Evolutionary conservation across 805 yeast species (phyloP).

Genomic region (Nakazawaea wickerhamii): DNA sequence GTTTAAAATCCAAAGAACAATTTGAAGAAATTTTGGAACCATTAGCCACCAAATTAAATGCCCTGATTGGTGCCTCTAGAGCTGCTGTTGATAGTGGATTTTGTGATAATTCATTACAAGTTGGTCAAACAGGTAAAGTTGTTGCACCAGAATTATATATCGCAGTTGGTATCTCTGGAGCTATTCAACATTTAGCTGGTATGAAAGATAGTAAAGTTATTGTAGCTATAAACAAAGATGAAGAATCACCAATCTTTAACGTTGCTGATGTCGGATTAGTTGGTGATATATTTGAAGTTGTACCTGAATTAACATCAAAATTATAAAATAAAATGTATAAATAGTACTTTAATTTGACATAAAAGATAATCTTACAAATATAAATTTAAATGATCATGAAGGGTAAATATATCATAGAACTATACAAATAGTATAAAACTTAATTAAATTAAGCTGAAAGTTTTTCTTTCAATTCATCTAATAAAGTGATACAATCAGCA

Average conservation of each 20-base stretch:
- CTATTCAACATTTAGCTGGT: slow-evolving; percentile 97
- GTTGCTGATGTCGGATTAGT: slow-evolving; percentile 86
- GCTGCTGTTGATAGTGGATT: slow-evolving; percentile 97
- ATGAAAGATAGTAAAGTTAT: slow-evolving; percentile 94
- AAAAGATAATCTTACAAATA: neutral
- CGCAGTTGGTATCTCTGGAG: slow-evolving; percentile 94
- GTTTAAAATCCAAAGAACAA: slow-evolving; percentile 82
- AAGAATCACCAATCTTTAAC: slow-evolving; percentile 90
- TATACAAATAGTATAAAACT: neutral
- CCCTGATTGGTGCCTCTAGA: slow-evolving; percentile 96
- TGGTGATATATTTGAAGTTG: slow-evolving; percentile 78
- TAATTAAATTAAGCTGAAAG: slow-evolving; percentile 31
- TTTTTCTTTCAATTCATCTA: slow-evolving; percentile 57
- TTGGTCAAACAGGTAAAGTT: slow-evolving; percentile 97
- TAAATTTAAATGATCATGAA: neutral
- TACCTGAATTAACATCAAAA: slow-evolving; percentile 88
- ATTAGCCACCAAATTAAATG: slow-evolving; percentile 74
- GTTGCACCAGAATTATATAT: slow-evolving; percentile 94
- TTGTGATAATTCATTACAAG: slow-evolving; percentile 93
- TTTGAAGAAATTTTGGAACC: slow-evolving; percentile 77
- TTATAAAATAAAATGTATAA: slow-evolving; percentile 26
- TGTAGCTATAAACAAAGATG: slow-evolving; percentile 92
- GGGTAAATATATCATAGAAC: neutral
- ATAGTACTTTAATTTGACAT: neutral
- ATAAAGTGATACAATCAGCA: slow-evolving; percentile 82